Conservation (phyloP, 805 yeast species). For the Candida takata region DNA sequence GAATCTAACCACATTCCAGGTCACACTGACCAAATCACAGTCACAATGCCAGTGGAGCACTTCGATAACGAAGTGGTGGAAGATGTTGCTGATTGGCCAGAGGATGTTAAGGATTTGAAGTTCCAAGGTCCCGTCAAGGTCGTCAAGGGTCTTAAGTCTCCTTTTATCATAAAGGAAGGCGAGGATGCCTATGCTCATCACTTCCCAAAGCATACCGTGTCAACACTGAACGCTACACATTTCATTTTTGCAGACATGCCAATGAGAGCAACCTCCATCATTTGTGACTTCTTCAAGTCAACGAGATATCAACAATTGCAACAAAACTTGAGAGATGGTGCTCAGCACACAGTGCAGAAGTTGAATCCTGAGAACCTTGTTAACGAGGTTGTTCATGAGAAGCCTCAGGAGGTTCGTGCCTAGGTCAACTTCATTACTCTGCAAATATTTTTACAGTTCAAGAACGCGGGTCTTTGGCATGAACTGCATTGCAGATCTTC, state of each 20-base stretch:
- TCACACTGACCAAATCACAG: slow-evolving; percentile 19
- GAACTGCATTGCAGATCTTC: no score
- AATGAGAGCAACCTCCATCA: slow-evolving; percentile 15
- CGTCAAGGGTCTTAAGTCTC: slow-evolving; percentile 33
- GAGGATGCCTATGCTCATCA: slow-evolving; percentile 17
- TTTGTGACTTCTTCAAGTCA: slow-evolving; percentile 22
- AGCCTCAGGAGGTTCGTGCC: no score
- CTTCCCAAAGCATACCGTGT: slow-evolving; percentile 24
- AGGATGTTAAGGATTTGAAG: slow-evolving; percentile 14
- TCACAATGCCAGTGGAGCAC: slow-evolving; percentile 25
- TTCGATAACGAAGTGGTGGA: slow-evolving; percentile 18
- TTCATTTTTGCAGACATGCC: slow-evolving; percentile 37
- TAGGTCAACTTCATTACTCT: no score
- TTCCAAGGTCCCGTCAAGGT: slow-evolving; percentile 33
- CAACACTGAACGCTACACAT: slow-evolving; percentile 24
- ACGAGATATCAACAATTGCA: slow-evolving; percentile 17
- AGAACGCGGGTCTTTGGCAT: no score
- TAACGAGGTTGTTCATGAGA: no score
- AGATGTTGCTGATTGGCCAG: slow-evolving; percentile 28
- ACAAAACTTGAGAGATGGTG: slow-evolving; percentile 11
- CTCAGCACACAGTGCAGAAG: slow-evolving; percentile 1
- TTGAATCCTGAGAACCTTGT: no score
- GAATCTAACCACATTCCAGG: slow-evolving; percentile 14
- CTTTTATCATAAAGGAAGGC: slow-evolving; percentile 29
- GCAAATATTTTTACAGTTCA: no score